These are phyloP conservation scores for Royoungia palumana DNA, from an alignment of 768 basidiomycete genomes.

Conservation along the genomic window DNA sequence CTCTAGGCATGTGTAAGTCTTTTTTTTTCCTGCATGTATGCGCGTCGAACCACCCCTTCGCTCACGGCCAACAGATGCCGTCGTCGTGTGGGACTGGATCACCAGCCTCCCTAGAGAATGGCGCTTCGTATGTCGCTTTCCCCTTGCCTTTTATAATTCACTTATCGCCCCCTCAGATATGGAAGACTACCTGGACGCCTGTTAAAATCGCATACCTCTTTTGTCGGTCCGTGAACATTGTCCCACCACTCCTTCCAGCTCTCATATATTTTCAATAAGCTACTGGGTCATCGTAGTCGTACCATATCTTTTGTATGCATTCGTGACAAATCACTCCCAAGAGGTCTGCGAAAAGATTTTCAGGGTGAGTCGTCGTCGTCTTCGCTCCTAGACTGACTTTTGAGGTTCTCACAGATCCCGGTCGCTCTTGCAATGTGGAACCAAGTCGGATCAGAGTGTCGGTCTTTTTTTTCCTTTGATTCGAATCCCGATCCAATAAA, in stretches of 20 bases:
- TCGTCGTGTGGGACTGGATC: constrained; percentile 84
- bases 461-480: constrained; percentile 14
- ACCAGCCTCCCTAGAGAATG: constrained; percentile 75
- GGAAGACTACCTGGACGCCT: constrained; percentile 82
- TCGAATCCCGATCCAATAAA: constrained; percentile 6
- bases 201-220: constrained; percentile 82
- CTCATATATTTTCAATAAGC: constrained; percentile 34
- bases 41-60: background rate
- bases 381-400: background rate
- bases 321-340: constrained; percentile 63
- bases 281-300: constrained; percentile 83
- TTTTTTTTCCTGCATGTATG: constrained; percentile 19
- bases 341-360: constrained; percentile 68
- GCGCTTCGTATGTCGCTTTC: constrained; percentile 54
- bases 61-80: constrained; percentile 53
- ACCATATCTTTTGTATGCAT: constrained; percentile 74
- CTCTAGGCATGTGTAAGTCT: constrained; percentile 66
- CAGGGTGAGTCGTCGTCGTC: constrained; percentile 42
- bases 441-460: constrained; percentile 79
- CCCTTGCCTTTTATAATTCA: background rate
- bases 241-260: constrained; percentile 2
- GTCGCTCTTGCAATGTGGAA: constrained; percentile 86
- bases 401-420: constrained; percentile 51
- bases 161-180: constrained; percentile 47
- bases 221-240: constrained; percentile 59